A percentile compares a stretch with the other conserved stretches of the same genome.
Evolutionary conservation across 352 stramenopile genomes (phyloP).

Genomic region (Globisporangium acanthophoron): DNA sequence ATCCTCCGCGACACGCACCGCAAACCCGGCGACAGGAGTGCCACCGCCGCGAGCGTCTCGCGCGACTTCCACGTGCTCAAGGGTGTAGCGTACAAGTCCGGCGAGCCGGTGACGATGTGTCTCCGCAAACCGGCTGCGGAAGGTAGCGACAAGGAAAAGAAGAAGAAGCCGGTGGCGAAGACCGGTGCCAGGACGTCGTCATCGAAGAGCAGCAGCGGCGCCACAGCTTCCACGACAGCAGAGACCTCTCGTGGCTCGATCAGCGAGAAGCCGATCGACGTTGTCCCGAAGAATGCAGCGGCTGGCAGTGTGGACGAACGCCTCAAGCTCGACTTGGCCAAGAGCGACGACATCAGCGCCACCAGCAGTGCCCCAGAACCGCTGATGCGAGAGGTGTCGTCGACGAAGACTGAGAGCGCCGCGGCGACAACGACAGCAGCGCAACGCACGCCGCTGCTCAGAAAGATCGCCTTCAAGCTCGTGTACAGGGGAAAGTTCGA

Average conservation of each 20-base stretch:
- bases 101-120: slow-evolving; percentile 73
- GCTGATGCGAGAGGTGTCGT: slow-evolving; percentile 17
- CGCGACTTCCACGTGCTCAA: slow-evolving; percentile 80
- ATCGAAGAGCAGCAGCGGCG: too few relatives aligned
- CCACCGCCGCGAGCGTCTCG: slow-evolving; percentile 13
- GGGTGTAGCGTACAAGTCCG: slow-evolving; percentile 84
- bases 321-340: slow-evolving; percentile 3
- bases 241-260: background rate
- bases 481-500: slow-evolving; percentile 69
- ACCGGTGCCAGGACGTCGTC: too few relatives aligned
- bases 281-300: slow-evolving; percentile 7
- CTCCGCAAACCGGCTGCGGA: slow-evolving; percentile 24
- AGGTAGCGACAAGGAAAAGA: background rate
- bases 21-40: slow-evolving; percentile 12
- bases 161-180: too few relatives aligned
- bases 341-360: background rate
- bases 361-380: background rate
- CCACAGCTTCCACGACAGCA: background rate
- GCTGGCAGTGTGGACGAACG: background rate
- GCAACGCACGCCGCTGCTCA: slow-evolving; percentile 4
- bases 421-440: background rate
- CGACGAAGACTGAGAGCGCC: slow-evolving; percentile 1
- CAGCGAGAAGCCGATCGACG: slow-evolving; percentile 11
- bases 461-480: slow-evolving; percentile 55
- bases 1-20: slow-evolving; percentile 38